phyloP scores from a whole-genome alignment of 116 monocot genomes.

The Cymodocea nodosa region DNA sequence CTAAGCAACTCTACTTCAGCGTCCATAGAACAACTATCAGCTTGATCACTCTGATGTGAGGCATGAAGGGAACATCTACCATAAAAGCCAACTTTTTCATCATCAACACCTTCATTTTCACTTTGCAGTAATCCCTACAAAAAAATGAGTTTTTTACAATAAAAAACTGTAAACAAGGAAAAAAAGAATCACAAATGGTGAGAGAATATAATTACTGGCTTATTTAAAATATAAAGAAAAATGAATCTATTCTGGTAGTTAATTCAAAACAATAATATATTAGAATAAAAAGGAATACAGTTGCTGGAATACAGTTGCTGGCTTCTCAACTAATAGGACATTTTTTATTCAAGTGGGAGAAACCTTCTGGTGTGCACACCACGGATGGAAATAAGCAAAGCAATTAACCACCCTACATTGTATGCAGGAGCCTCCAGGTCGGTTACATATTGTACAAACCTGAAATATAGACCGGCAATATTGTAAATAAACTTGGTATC shows the following conservation, averaged over 20 bases:
- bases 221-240: too few species aligned
- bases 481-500: not conserved
- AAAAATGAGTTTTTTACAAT: not conserved
- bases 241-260: too few species aligned
- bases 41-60: conserved; percentile 10
- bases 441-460: conserved; percentile 72
- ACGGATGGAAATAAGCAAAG: conserved; percentile 63
- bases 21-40: conserved; percentile 19
- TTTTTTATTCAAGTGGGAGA: not conserved
- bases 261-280: not conserved
- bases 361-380: conserved; percentile 96
- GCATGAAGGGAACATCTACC: conserved; percentile 81
- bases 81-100: conserved; percentile 92
- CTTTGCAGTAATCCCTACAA: conserved; percentile 85
- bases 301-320: not conserved
- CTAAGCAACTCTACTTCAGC: conserved; percentile 21
- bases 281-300: not conserved
- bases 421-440: conserved; percentile 74
- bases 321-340: not conserved
- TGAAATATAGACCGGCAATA: conserved; percentile 14
- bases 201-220: too few species aligned
- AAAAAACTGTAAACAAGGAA: not conserved
- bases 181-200: not conserved
- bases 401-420: conserved; percentile 65
- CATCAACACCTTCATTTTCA: conserved; percentile 70